Conservation (phyloP, 257 asterid species). For the Lycium ferocissimum region DNA sequence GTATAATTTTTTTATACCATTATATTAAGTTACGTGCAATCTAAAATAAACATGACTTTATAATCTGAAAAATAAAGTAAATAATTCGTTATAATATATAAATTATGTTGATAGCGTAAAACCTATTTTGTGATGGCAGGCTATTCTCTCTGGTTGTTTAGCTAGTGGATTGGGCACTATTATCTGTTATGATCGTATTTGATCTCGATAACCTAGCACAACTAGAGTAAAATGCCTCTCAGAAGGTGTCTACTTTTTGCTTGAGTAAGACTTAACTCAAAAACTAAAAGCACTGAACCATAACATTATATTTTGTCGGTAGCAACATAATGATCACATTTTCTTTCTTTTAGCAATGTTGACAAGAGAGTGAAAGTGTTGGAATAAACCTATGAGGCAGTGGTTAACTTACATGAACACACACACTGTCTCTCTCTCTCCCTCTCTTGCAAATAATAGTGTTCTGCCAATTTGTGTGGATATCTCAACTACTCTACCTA, state of each 20-base stretch:
- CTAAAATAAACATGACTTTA: too few relatives aligned
- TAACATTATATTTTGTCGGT: background rate
- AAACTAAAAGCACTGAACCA: background rate
- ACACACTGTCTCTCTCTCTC: too few relatives aligned
- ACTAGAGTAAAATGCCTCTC: slow-evolving; percentile 2
- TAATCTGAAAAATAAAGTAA: too few relatives aligned
- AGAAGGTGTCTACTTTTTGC: background rate
- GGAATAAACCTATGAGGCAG: background rate
- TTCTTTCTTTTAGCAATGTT: background rate
- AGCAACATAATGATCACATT: background rate
- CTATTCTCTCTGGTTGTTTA: background rate
- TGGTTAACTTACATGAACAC: background rate
- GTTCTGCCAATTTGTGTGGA: too few relatives aligned
- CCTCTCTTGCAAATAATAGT: too few relatives aligned
- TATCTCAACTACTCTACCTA: too few relatives aligned
- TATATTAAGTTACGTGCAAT: too few relatives aligned
- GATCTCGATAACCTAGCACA: background rate
- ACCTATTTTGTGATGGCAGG: background rate
- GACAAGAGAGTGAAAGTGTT: background rate
- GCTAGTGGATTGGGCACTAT: background rate
- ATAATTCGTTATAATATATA: too few relatives aligned
- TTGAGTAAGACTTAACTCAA: background rate
- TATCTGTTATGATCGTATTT: background rate
- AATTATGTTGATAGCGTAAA: too few relatives aligned
- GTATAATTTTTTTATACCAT: too few relatives aligned